Evolutionary conservation across 495 filamentous ascomycete genomes (phyloP).

Genomic region (Lepidopterella palustris): DNA sequence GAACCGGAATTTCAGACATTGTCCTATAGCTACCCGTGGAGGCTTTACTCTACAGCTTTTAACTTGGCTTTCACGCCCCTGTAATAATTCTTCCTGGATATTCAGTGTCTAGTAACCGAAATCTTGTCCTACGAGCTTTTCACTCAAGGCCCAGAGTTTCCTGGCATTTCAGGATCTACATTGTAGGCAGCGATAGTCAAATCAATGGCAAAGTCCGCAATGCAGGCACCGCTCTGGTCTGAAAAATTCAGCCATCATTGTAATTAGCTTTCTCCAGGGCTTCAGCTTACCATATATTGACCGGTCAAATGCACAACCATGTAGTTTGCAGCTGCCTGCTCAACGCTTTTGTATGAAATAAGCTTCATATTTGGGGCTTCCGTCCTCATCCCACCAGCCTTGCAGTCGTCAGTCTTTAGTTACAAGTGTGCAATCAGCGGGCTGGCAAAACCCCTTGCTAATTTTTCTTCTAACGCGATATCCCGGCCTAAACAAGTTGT

Average conservation of each 20-base stretch:
- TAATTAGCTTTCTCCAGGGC: neutral
- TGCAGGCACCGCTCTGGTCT: constrained; percentile 8
- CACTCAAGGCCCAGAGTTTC: constrained; percentile 46
- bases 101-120: no score
- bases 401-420: neutral
- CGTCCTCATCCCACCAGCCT: constrained; percentile 12
- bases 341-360: constrained; percentile 6
- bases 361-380: neutral
- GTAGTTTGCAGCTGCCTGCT: constrained; percentile 7
- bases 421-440: neutral
- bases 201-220: constrained; percentile 6
- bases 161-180: constrained; percentile 35
- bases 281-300: constrained; percentile 6
- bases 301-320: constrained; percentile 16
- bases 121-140: constrained; percentile 43
- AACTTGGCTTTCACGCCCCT: no score
- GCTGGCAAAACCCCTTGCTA: neutral
- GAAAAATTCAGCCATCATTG: neutral
- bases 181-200: constrained; percentile 26
- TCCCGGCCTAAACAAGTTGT: constrained; percentile 1
- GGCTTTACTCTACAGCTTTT: no score
- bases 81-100: no score
- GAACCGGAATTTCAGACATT: no score
- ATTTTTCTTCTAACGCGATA: constrained; percentile 7
- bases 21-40: no score